phyloP scores from a whole-genome alignment of 257 asterid species.

The Solanum appendiculatum region DNA sequence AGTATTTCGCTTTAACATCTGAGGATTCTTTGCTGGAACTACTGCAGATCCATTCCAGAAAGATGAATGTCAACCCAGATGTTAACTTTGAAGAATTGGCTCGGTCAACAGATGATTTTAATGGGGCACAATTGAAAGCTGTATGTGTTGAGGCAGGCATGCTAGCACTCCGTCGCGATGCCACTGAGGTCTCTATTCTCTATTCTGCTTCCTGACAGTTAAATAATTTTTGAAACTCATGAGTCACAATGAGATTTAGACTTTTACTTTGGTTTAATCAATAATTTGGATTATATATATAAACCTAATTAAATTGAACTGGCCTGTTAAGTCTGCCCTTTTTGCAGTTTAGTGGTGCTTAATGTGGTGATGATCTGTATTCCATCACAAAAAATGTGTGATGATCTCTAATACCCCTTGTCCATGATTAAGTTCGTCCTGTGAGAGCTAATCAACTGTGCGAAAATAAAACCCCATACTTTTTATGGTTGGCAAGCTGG shows the following conservation, averaged over 20 bases:
- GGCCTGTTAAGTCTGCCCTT: not conserved
- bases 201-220: not conserved
- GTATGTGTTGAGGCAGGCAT: constrained; percentile 98
- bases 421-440: not conserved
- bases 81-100: constrained; percentile 98
- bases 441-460: not conserved
- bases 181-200: constrained; percentile 63
- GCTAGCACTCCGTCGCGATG: constrained; percentile 96
- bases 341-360: not conserved
- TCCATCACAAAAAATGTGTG: not conserved
- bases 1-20: not conserved
- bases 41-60: constrained; percentile 83
- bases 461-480: not conserved
- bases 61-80: constrained; percentile 94
- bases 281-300: not conserved
- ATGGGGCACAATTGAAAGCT: constrained; percentile 95
- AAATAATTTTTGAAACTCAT: no score
- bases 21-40: not conserved
- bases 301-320: not conserved
- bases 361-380: not conserved
- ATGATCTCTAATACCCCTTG: not conserved
- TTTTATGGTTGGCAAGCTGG: not conserved
- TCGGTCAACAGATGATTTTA: constrained; percentile 93
- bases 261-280: not conserved
- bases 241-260: not conserved